phyloP scores from a whole-genome alignment of 2,329 filamentous ascomycete genomes.

The Microcyclospora tardicrescens region DNA sequence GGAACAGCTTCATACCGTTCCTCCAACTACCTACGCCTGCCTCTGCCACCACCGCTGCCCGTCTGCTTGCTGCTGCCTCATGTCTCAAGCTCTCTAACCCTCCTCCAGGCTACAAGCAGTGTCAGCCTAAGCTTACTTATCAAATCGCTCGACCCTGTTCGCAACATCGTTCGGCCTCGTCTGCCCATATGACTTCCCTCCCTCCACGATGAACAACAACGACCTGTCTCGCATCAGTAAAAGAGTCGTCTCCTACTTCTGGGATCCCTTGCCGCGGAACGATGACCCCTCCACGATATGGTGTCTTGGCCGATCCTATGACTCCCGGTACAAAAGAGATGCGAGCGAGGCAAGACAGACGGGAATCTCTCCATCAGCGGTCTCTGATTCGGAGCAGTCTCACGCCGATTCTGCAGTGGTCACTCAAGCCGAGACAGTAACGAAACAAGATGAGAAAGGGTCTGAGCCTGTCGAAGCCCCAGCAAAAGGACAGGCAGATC shows the following conservation, averaged over 20 bases:
- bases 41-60: too few relatives aligned
- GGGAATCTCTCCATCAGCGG: slow-evolving; percentile 13
- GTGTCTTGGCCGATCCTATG: slow-evolving; percentile 57
- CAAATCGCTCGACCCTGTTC: too few relatives aligned
- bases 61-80: too few relatives aligned
- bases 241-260: slow-evolving; percentile 79
- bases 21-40: too few relatives aligned
- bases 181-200: too few relatives aligned
- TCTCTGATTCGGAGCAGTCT: slow-evolving; percentile 18
- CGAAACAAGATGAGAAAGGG: slow-evolving; percentile 12
- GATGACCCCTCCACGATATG: slow-evolving; percentile 66
- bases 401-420: slow-evolving; percentile 22
- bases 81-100: too few relatives aligned
- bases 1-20: too few relatives aligned
- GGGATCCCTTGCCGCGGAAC: slow-evolving; percentile 80
- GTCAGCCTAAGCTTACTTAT: too few relatives aligned
- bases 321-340: slow-evolving; percentile 18
- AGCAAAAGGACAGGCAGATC: slow-evolving; percentile 16
- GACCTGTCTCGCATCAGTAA: slow-evolving; percentile 63
- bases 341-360: slow-evolving; percentile 7
- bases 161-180: too few relatives aligned
- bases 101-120: too few relatives aligned
- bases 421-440: slow-evolving; percentile 10
- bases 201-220: slow-evolving; percentile 45
- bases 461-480: too few relatives aligned